Conservation (phyloP, 768 basidiomycete genomes). For the Epithele typhae region DNA sequence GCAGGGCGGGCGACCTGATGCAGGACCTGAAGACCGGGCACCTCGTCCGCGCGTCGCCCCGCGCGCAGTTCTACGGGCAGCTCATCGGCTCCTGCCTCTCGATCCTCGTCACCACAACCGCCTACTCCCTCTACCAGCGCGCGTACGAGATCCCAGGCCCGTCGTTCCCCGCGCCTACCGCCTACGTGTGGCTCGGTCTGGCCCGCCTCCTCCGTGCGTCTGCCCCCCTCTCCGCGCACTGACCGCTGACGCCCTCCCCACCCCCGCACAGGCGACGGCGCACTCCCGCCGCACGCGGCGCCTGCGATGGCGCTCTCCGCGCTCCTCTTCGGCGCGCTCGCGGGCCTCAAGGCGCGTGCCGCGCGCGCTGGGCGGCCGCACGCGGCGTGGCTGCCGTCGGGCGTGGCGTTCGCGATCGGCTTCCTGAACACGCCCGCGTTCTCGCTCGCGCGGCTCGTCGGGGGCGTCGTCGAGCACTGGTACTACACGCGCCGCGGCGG, state of each 20-base stretch:
- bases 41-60: constrained; percentile 84
- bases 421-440: constrained; percentile 96
- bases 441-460: constrained; percentile 85
- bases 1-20: constrained; percentile 94
- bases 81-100: constrained; percentile 86
- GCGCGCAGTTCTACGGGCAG: constrained; percentile 93
- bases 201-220: constrained; percentile 69
- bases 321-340: constrained; percentile 60
- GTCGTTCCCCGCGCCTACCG: constrained; percentile 93
- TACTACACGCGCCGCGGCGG: constrained; percentile 47
- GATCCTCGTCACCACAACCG: constrained; percentile 84
- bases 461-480: constrained; percentile 75
- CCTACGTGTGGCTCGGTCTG: constrained; percentile 87
- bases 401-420: constrained; percentile 92
- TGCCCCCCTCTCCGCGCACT: no score
- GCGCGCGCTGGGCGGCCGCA: constrained; percentile 43
- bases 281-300: constrained; percentile 71
- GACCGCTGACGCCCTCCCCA: no score
- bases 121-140: constrained; percentile 80
- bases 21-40: constrained; percentile 98
- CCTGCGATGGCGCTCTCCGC: constrained; percentile 81
- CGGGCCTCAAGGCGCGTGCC: constrained; percentile 62
- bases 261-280: constrained; percentile 59
- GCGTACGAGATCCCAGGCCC: constrained; percentile 90
- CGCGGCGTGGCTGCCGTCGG: constrained; percentile 84